Base-by-base conservation (phyloP, 192 early-diverging fungal species). In the Phycomyces nitens region DNA sequence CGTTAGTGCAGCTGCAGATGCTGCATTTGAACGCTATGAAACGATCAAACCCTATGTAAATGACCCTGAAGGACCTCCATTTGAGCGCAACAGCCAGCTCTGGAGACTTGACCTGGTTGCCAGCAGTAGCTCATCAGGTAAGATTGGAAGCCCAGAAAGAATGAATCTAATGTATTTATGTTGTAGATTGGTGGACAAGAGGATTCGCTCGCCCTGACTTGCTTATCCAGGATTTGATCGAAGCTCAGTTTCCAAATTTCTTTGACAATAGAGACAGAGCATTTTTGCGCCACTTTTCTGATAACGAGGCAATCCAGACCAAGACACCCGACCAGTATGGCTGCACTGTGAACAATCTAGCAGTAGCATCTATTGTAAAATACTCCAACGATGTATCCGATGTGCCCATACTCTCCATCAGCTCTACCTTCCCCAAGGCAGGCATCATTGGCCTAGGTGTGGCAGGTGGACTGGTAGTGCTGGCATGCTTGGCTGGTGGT, bases 151-250 rank as follows among this genome's bases (percentile, higher is more conserved):
- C 22, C 9, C 12, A 23, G 1, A 60, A 60, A 54, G 15, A 14
- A 41, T 12, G 23, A 16, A 42, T 60, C 3, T 11, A 10, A 39
- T 12, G 9, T 52, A n/a, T 18, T 43, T 29, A 44, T 67, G 10
- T 11, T 23, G 59, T 55, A 81, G 80, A 82, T 58, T 78, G 60
- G 54, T 58, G 60, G 26, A 77, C 68, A 41, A 65, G 80, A 21
- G 47, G 68, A 24, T 34, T 73, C 9, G 63, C 74, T 20, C 66
- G 80, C 24, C 80, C 80, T 27, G 80, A 82, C 55, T 62, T 82
- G 23, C 11, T 78, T 12, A 44, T 82, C 47, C 63, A 62, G 43
- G 80, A 82, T 26, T 23, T 82, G 54, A 70, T 82, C 44, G 55
- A 56, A 40, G 71, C 62, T 4, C 77, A 78, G 49, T 82, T 75